A percentile compares a stretch with the other conserved stretches of the same genome.
phyloP scores from a whole-genome alignment of 108 stramenopile genomes.

The Asterionellopsis glacialis region DNA sequence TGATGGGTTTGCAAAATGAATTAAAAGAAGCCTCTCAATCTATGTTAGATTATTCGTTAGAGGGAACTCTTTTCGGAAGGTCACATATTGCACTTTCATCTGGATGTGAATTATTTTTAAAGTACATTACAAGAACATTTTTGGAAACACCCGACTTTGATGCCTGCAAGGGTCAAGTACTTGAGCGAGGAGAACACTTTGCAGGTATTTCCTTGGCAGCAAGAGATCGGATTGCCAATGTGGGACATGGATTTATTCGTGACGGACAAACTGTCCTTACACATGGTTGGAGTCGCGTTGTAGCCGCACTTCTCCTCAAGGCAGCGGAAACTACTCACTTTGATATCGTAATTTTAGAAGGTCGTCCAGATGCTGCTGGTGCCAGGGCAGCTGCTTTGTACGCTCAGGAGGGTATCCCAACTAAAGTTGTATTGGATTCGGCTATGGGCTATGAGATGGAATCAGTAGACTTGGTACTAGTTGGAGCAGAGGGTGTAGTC shows the following conservation, averaged over 20 bases:
- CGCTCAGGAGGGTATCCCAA: conserved; percentile 79
- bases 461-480: conserved; percentile 84
- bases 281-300: conserved; percentile 90
- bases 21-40: conserved; percentile 55
- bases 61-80: conserved; percentile 22
- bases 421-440: conserved; percentile 86
- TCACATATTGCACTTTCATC: conserved; percentile 63
- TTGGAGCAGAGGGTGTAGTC: conserved; percentile 95
- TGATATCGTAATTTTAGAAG: conserved; percentile 85
- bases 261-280: conserved; percentile 86
- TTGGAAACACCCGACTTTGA: conserved; percentile 77
- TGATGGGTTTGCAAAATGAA: conserved; percentile 87
- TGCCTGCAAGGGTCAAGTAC: conserved; percentile 64
- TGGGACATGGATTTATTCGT: conserved; percentile 86
- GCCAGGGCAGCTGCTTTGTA: conserved; percentile 71
- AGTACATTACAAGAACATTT: conserved; percentile 88
- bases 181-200: conserved; percentile 89
- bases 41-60: conserved; percentile 52
- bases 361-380: conserved; percentile 86
- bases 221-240: conserved; percentile 80
- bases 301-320: conserved; percentile 66
- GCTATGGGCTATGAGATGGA: conserved; percentile 96
- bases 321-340: conserved; percentile 81
- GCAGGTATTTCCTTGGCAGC: conserved; percentile 80
- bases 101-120: conserved; percentile 79